Conservation (phyloP, 2,329 filamentous ascomycete genomes). For the Grosmannia penicillata region DNA sequence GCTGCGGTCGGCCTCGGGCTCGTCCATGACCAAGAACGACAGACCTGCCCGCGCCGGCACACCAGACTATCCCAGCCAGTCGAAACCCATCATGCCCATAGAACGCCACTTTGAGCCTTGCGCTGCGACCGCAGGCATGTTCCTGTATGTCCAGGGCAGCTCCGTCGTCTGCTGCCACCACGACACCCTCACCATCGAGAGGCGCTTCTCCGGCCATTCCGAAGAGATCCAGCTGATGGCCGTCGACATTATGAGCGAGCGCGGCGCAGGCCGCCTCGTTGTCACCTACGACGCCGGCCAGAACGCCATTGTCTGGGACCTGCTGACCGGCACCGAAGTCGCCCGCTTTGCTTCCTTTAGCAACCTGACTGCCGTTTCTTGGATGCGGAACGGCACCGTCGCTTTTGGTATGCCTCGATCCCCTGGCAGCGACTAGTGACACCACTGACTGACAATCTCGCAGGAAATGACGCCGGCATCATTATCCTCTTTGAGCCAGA, state of each 20-base stretch:
- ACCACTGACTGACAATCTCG: constrained; percentile 5
- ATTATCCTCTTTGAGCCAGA: constrained; percentile 89
- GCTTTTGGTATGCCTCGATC: constrained; percentile 64
- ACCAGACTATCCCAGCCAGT: constrained; percentile 39
- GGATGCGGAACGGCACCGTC: constrained; percentile 96
- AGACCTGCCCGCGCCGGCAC: constrained; percentile 14
- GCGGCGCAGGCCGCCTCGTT: constrained; percentile 69
- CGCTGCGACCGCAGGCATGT: constrained; percentile 78
- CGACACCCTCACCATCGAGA: constrained; percentile 79
- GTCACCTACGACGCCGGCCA: constrained; percentile 87
- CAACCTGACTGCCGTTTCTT: constrained; percentile 67
- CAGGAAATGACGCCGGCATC: constrained; percentile 84
- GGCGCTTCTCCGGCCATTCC: constrained; percentile 68
- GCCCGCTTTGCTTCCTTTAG: constrained; percentile 89
- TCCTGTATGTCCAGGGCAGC: constrained; percentile 75
- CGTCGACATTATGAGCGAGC: constrained; percentile 83
- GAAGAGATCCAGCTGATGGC: constrained; percentile 74
- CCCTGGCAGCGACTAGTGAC: neutral
- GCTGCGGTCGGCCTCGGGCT: constrained; percentile 44
- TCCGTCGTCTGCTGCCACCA: constrained; percentile 80
- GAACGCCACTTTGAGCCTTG: constrained; percentile 64
- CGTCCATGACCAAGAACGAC: constrained; percentile 28
- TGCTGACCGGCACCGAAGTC: constrained; percentile 80
- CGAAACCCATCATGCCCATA: constrained; percentile 29
- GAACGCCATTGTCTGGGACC: constrained; percentile 92